These are phyloP conservation scores for Solanum verrucosum DNA, from an alignment of 257 asterid genomes.

Conservation along the genomic window DNA sequence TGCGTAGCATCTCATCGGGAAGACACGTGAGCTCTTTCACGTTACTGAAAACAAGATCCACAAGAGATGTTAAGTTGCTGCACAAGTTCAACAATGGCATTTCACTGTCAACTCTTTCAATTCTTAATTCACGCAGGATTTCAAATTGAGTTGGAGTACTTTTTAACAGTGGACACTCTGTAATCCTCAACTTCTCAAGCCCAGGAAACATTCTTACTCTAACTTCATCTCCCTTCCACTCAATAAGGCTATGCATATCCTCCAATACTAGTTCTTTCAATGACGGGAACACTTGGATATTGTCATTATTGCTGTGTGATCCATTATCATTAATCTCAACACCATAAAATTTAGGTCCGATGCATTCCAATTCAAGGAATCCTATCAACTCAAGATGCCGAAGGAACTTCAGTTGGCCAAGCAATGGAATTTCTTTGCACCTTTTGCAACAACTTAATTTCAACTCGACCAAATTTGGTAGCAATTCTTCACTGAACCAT, in stretches of 20 bases:
- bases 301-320: neutral
- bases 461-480: too few species aligned
- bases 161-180: neutral
- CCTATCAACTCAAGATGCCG: neutral
- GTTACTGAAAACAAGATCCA: accelerated
- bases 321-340: neutral
- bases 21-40: neutral
- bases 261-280: neutral
- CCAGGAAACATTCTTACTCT: slow-evolving; percentile 1
- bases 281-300: neutral
- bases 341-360: neutral
- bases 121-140: neutral
- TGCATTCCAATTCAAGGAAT: neutral
- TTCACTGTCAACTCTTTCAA: neutral
- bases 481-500: too few species aligned
- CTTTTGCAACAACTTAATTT: neutral
- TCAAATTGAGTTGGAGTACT: slow-evolving; percentile 18
- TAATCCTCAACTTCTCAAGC: slow-evolving; percentile 5
- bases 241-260: neutral
- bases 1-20: neutral
- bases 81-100: slow-evolving; percentile 3
- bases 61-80: neutral
- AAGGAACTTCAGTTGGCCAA: neutral
- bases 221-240: neutral
- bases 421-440: slow-evolving; percentile 13